Base-by-base conservation (phyloP, 768 basidiomycete species). In the Mycena belliarum region DNA sequence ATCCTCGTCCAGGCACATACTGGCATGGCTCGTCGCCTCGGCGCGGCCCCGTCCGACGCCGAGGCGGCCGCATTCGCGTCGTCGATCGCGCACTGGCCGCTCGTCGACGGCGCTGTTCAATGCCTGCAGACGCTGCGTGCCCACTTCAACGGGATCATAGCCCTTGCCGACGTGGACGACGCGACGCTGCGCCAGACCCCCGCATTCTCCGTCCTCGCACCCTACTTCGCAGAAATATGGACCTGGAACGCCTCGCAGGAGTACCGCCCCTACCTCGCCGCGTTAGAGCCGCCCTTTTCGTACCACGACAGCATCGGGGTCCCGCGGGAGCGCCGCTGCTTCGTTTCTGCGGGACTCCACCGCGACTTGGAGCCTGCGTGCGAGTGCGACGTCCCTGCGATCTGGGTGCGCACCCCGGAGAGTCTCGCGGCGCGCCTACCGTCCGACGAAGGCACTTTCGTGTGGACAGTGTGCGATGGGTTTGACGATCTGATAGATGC, bases 371-470 rank as follows among this genome's bases (percentile, higher is more conserved):
- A 52, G 14, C 51, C 41, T 6, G 41, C 51, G 41, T 6, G 21
- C 11, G 9, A 32, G 32, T 8, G 6, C 7, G 23, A 16, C 2
- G 21, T 52, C 4, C 51, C 51, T 11, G 20, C 11, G 16, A 35
- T 52, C n/a, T 52, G 51, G 51, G 8, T 52, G 42, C 20, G 51
- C 14, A n/a, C n/a, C n/a, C n/a, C n/a, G n/a, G n/a, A n/a, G n/a
- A n/a, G n/a, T n/a, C n/a, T n/a, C n/a, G n/a, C n/a, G n/a, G n/a
- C n/a, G n/a, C n/a, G n/a, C n/a, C n/a, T n/a, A n/a, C n/a, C n/a
- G n/a, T n/a, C n/a, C n/a, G n/a, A n/a, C n/a, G n/a, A n/a, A n/a
- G n/a, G n/a, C n/a, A n/a, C n/a, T n/a, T n/a, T n/a, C n/a, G n/a
- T n/a, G n/a, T n/a, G n/a, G n/a, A n/a, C n/a, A n/a, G n/a, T n/a